phyloP scores from a whole-genome alignment of 129 eudicot genomes.

The Helianthus tuberosus region DNA sequence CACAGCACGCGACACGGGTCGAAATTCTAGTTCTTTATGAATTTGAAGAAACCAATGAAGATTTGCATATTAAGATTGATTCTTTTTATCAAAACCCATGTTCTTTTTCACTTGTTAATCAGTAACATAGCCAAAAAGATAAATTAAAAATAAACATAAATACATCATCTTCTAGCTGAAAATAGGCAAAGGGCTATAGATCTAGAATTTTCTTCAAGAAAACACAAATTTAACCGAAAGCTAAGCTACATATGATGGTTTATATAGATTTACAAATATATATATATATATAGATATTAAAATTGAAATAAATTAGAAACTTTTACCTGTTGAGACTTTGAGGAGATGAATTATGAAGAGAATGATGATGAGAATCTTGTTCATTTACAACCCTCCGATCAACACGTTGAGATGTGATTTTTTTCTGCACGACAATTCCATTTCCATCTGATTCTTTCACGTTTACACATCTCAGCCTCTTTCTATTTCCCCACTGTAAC shows the following conservation, averaged over 20 bases:
- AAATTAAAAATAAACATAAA: background rate
- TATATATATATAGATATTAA: background rate
- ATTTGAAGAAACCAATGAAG: background rate
- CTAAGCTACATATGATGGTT: background rate
- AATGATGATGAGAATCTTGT: slow-evolving; percentile 30
- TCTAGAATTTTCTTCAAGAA: no score
- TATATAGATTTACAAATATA: background rate
- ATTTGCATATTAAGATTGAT: background rate
- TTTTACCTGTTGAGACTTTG: slow-evolving; percentile 58
- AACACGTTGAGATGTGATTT: slow-evolving; percentile 57
- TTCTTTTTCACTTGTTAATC: slow-evolving; percentile 11
- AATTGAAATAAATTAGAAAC: background rate
- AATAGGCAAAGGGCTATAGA: no score
- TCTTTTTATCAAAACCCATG: slow-evolving; percentile 22
- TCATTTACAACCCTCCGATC: slow-evolving; percentile 47
- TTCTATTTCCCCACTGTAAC: slow-evolving; percentile 89
- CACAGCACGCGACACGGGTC: no score
- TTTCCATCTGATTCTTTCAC: slow-evolving; percentile 59
- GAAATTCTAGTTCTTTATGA: no score
- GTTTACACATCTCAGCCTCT: slow-evolving; percentile 70
- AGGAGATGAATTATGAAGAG: slow-evolving; percentile 59
- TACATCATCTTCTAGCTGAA: slow-evolving; percentile 1
- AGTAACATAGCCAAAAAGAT: slow-evolving; percentile 2
- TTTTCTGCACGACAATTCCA: slow-evolving; percentile 54
- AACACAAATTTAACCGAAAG: background rate